These are phyloP conservation scores for Fusarium siculi DNA, from an alignment of 2,329 filamentous ascomycete species.

Conservation along the genomic window DNA sequence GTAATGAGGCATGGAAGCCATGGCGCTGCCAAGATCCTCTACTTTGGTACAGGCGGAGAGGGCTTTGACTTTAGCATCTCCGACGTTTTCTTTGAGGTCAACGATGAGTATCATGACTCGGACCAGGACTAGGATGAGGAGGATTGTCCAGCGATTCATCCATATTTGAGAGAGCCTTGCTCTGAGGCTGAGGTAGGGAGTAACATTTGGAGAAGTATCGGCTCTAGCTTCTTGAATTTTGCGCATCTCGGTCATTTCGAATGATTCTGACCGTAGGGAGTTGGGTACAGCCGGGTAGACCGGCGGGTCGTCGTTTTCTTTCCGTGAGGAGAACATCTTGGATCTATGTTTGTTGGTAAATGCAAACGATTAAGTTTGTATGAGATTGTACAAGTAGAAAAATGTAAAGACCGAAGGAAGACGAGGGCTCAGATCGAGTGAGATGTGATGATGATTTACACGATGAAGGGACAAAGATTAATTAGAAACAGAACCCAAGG, in stretches of 20 bases:
- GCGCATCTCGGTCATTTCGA: constrained; percentile 49
- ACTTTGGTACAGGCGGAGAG: constrained; percentile 91
- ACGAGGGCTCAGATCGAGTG: not conserved
- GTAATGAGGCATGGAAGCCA: constrained; percentile 99
- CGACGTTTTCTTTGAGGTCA: constrained; percentile 78
- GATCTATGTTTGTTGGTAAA: constrained; percentile 46
- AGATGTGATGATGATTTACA: constrained; percentile 20
- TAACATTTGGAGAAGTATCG: constrained; percentile 75
- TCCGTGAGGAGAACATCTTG: constrained; percentile 53
- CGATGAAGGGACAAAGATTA: constrained; percentile 24
- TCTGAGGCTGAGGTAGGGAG: constrained; percentile 90
- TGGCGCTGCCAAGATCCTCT: constrained; percentile 90
- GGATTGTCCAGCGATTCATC: constrained; percentile 97
- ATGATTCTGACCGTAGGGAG: constrained; percentile 51
- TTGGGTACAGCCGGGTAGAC: constrained; percentile 52
- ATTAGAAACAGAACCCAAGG: constrained; percentile 24
- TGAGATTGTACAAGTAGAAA: constrained; percentile 16
- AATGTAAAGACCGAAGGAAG: constrained; percentile 9
- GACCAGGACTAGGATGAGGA: constrained; percentile 85
- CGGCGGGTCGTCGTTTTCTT: constrained; percentile 43
- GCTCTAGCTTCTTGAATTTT: constrained; percentile 50
- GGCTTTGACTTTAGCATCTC: constrained; percentile 80
- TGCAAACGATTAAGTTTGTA: constrained; percentile 23
- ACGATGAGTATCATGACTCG: constrained; percentile 81
- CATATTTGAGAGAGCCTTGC: constrained; percentile 94